Percentiles rank a stretch among this genome's conserved stretches.
Conservation (phyloP, 371 early-diverging fungal genomes). For the Mucor lusitanicus region DNA sequence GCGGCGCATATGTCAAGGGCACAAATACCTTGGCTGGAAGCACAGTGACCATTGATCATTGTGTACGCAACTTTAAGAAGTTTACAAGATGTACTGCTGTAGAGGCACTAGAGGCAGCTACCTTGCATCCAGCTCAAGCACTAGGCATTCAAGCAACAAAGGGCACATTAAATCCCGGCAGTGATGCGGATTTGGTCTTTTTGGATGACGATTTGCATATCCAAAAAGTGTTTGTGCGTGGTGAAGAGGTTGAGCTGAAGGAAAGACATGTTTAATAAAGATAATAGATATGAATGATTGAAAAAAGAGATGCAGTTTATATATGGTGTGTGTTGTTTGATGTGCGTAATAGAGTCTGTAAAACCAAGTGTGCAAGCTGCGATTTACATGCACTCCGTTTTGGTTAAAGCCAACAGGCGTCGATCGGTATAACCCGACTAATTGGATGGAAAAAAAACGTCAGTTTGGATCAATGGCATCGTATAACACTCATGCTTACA, state of each 20-base stretch:
- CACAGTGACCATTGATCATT: slow-evolving; percentile 69
- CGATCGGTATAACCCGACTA: slow-evolving; percentile 29
- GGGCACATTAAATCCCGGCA: slow-evolving; percentile 69
- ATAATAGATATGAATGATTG: background rate
- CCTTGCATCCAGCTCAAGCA: slow-evolving; percentile 73
- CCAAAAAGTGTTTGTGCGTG: slow-evolving; percentile 68
- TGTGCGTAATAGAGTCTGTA: background rate
- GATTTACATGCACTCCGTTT: slow-evolving; percentile 4
- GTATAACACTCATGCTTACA: slow-evolving; percentile 10
- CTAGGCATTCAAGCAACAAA: slow-evolving; percentile 69
- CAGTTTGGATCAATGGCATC: background rate
- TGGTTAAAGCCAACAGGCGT: slow-evolving; percentile 22
- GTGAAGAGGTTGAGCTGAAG: slow-evolving; percentile 56
- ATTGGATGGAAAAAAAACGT: background rate
- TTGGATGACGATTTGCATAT: slow-evolving; percentile 66
- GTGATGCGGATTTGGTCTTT: slow-evolving; percentile 80
- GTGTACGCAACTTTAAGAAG: slow-evolving; percentile 72
- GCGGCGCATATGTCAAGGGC: slow-evolving; percentile 66
- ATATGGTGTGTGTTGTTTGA: background rate
- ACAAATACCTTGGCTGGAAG: slow-evolving; percentile 77
- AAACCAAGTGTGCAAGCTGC: too few relatives aligned
- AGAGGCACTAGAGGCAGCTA: slow-evolving; percentile 83
- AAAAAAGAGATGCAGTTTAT: background rate
- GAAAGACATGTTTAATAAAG: background rate
- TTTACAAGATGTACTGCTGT: slow-evolving; percentile 74